Conservation (phyloP, 2,329 filamentous ascomycete species). For the Cercospora zeina region DNA sequence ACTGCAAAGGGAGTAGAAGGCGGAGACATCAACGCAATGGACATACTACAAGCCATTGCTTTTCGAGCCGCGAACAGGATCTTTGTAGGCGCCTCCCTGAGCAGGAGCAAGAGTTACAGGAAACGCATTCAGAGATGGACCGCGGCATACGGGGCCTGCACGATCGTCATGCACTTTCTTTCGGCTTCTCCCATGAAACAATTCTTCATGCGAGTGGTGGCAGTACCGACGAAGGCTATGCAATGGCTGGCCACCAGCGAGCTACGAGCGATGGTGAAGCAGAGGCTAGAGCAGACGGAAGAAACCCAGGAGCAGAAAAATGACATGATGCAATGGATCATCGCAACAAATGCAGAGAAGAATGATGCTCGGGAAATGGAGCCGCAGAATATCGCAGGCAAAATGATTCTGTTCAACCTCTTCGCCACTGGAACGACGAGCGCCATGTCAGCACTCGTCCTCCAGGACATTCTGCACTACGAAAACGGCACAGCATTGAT, state of each 20-base stretch:
- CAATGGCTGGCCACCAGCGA: constrained; percentile 13
- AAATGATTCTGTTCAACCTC: constrained; percentile 30
- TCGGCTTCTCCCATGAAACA: constrained; percentile 9
- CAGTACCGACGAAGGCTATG: constrained; percentile 8
- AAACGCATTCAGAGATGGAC: constrained; percentile 19
- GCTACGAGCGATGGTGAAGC: background rate
- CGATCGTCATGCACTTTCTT: constrained; percentile 14
- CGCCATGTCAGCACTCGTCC: constrained; percentile 23
- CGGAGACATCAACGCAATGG: constrained; percentile 19
- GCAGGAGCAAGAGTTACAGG: constrained; percentile 16
- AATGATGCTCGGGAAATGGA: constrained; percentile 13
- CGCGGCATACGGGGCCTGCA: constrained; percentile 18
- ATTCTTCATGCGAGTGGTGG: constrained; percentile 11
- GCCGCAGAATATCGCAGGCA: constrained; percentile 20
- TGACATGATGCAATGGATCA: constrained; percentile 28
- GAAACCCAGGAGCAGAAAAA: constrained; percentile 9
- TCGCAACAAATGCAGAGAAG: constrained; percentile 18
- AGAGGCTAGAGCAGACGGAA: background rate
- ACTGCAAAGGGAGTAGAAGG: background rate
- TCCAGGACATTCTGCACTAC: constrained; percentile 25
- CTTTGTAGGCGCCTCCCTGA: constrained; percentile 24
- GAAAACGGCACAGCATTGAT: constrained; percentile 7
- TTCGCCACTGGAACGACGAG: constrained; percentile 31
- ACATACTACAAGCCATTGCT: constrained; percentile 18
- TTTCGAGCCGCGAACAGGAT: constrained; percentile 27